Percentiles rank a stretch among this genome's conserved stretches.
Conservation (phyloP, 768 basidiomycete genomes). For the Suillus cothurnatus region DNA sequence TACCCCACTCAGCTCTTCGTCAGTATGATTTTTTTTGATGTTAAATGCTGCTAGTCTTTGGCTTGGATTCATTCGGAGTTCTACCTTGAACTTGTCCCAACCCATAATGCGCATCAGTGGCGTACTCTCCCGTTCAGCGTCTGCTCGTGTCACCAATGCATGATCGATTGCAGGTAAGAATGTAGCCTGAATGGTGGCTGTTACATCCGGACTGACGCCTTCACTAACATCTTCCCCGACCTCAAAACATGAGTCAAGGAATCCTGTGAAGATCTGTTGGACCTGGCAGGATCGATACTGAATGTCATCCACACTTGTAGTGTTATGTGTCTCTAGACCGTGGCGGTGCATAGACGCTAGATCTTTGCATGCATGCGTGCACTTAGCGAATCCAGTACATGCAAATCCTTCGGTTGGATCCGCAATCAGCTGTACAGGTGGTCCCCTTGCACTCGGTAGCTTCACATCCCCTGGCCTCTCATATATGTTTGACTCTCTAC, state of each 20-base stretch:
- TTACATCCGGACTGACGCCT: background rate
- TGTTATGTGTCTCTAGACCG: background rate
- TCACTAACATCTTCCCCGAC: accelerated
- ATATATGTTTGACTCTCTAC: background rate
- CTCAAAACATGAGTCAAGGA: background rate
- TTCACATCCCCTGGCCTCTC: background rate
- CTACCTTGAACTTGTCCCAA: background rate
- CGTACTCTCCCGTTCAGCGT: background rate
- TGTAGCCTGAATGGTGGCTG: background rate
- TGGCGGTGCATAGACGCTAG: background rate
- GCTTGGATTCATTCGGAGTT: background rate
- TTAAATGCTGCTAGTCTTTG: background rate
- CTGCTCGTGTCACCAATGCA: background rate
- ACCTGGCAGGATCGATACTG: background rate
- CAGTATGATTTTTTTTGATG: background rate
- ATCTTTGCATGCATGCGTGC: background rate
- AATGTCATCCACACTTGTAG: accelerated
- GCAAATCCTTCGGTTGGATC: background rate
- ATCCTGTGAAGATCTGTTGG: background rate
- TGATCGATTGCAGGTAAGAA: background rate
- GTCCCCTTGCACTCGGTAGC: background rate
- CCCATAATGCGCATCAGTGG: background rate
- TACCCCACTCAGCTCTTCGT: background rate
- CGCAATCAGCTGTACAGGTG: background rate
- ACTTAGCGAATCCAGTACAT: background rate